These are phyloP conservation scores for Tephrocybe sp. DNA, from an alignment of 768 basidiomycete species.

Conservation along the genomic window DNA sequence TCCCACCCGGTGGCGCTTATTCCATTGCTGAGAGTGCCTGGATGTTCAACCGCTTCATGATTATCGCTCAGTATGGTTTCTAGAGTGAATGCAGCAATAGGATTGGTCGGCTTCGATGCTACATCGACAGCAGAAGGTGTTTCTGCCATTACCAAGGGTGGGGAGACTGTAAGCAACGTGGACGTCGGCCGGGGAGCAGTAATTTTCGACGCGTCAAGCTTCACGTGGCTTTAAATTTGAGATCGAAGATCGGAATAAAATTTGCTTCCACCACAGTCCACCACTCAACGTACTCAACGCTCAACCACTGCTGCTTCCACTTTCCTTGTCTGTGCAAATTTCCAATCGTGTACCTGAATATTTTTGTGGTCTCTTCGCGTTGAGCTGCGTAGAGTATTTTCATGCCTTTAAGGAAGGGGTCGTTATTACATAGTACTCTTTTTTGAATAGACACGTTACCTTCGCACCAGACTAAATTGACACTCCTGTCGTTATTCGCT, in stretches of 20 bases:
- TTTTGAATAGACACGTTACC: no score
- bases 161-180: slow-evolving; percentile 10
- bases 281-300: no score
- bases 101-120: slow-evolving; percentile 9
- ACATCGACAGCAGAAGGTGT: slow-evolving; percentile 3
- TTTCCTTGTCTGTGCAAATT: neutral
- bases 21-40: slow-evolving; percentile 32
- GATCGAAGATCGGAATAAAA: neutral
- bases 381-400: no score
- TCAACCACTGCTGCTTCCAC: neutral
- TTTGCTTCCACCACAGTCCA: neutral
- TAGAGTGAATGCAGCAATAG: slow-evolving; percentile 48
- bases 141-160: slow-evolving; percentile 8
- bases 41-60: slow-evolving; percentile 63
- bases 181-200: neutral
- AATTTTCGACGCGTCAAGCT: slow-evolving; percentile 15
- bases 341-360: neutral
- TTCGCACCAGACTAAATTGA: no score
- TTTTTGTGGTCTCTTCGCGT: no score
- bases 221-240: slow-evolving; percentile 10
- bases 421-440: no score
- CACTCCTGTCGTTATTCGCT: no score
- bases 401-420: no score
- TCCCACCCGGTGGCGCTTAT: slow-evolving; percentile 59
- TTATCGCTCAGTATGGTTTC: slow-evolving; percentile 68